Evolutionary conservation across 768 basidiomycete species (phyloP).

Genomic region (Hortiboletus flavorubellus): DNA sequence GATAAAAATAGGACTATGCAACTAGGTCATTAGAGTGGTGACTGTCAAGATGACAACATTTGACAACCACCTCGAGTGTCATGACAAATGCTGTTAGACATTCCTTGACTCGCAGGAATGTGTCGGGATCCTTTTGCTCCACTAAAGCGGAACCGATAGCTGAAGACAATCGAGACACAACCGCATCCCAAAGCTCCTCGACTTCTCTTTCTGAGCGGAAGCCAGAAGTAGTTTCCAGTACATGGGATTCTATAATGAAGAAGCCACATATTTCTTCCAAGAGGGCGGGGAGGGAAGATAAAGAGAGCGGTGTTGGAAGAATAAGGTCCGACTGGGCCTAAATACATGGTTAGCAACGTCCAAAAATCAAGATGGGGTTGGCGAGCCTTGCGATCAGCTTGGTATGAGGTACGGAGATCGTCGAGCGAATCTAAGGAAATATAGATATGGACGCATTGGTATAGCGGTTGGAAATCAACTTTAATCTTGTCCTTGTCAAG

Average conservation of each 20-base stretch:
- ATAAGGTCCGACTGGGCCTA: constrained; percentile 98
- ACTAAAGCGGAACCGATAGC: constrained; percentile 72
- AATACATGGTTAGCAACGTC: constrained; percentile 13
- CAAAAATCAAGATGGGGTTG: background rate
- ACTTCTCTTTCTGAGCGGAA: constrained; percentile 92
- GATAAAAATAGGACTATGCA: constrained; percentile 77
- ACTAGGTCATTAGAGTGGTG: constrained; percentile 5
- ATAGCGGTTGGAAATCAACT: constrained; percentile 93
- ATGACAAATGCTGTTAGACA: constrained; percentile 81
- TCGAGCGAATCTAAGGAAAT: constrained; percentile 86
- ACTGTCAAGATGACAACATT: background rate
- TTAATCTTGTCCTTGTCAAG: constrained; percentile 85
- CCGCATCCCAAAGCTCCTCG: constrained; percentile 92
- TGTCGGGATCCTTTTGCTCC: constrained; percentile 74
- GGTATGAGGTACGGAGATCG: constrained; percentile 88
- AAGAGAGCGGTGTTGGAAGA: constrained; percentile 67
- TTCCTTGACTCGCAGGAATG: constrained; percentile 81
- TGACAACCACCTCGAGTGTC: constrained; percentile 74
- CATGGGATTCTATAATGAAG: constrained; percentile 94
- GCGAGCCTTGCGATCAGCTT: constrained; percentile 89
- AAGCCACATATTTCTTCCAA: constrained; percentile 96
- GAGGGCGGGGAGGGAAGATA: constrained; percentile 66
- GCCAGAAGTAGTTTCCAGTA: constrained; percentile 79
- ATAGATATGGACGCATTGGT: constrained; percentile 97
- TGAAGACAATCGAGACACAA: constrained; percentile 68